Conservation (phyloP, 768 basidiomycete species). For the Pleurotus ostreatus region DNA sequence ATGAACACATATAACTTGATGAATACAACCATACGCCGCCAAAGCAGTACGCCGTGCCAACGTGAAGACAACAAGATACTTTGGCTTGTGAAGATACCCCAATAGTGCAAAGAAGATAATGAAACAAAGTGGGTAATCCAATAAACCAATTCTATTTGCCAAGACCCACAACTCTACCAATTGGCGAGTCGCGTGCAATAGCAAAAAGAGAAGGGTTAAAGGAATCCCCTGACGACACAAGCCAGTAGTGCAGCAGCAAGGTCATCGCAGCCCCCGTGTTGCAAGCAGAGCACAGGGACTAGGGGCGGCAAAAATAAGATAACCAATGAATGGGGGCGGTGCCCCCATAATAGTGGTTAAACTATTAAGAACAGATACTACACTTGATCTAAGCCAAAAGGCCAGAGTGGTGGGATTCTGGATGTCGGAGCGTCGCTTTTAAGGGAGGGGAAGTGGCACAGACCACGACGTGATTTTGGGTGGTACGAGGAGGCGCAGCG, state of each 20-base stretch:
- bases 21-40: too few relatives aligned
- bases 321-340: constrained; percentile 51
- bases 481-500: too few relatives aligned
- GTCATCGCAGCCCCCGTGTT: constrained; percentile 34
- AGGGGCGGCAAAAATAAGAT: constrained; percentile 51
- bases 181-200: not conserved
- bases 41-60: too few relatives aligned
- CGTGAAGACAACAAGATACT: too few relatives aligned
- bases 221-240: constrained; percentile 37
- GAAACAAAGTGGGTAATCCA: too few relatives aligned
- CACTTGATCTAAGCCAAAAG: constrained; percentile 98
- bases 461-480: too few relatives aligned
- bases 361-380: constrained; percentile 90
- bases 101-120: too few relatives aligned
- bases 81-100: too few relatives aligned
- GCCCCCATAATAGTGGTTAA: constrained; percentile 58
- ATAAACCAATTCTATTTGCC: not conserved
- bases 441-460: too few relatives aligned
- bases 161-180: not conserved
- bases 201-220: constrained; percentile 10
- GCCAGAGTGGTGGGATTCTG: constrained; percentile 72
- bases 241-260: constrained; percentile 32
- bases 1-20: too few relatives aligned
- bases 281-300: constrained; percentile 37
- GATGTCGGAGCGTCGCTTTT: too few relatives aligned